Conservation (phyloP, 2,329 filamentous ascomycete genomes). For the Alternaria arbusti region DNA sequence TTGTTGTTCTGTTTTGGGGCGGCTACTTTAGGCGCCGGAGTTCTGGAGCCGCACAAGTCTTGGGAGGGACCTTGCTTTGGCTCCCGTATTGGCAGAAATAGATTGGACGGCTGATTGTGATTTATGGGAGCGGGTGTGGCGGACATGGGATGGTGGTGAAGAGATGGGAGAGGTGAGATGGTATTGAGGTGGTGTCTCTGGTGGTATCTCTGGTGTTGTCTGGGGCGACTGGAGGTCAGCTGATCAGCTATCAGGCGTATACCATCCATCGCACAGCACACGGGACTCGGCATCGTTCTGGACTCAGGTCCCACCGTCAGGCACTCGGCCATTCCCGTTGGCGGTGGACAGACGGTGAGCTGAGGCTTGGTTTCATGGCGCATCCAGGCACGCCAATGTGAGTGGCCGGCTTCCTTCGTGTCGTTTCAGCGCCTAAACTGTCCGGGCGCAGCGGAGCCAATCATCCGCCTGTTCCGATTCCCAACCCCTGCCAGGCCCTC, state of each 20-base stretch:
- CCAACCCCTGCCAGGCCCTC: slow-evolving; percentile 6
- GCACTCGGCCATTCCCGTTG: slow-evolving; percentile 8
- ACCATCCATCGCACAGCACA: not conserved
- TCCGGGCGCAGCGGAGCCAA: slow-evolving; percentile 22
- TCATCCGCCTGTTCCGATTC: slow-evolving; percentile 12
- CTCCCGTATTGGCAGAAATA: not conserved
- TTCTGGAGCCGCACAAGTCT: slow-evolving; percentile 13
- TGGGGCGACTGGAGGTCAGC: not conserved
- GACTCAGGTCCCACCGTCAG: not conserved
- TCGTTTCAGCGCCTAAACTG: slow-evolving; percentile 29
- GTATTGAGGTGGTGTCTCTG: too few species aligned
- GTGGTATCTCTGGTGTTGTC: too few species aligned
- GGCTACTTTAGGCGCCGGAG: slow-evolving; percentile 5
- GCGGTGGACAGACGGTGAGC: slow-evolving; percentile 6
- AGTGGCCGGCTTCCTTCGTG: slow-evolving; percentile 24
- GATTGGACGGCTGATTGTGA: not conserved
- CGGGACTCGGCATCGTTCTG: not conserved
- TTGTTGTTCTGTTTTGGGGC: slow-evolving; percentile 2
- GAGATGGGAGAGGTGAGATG: too few species aligned
- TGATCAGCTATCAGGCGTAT: not conserved
- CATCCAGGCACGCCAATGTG: slow-evolving; percentile 30
- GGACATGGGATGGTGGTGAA: not conserved
- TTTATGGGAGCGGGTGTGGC: slow-evolving; percentile 3
- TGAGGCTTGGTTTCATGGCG: slow-evolving; percentile 32
- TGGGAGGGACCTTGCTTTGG: not conserved